Conservation (phyloP, 75 land plant genomes). For the Isoetes taiwanensis region DNA sequence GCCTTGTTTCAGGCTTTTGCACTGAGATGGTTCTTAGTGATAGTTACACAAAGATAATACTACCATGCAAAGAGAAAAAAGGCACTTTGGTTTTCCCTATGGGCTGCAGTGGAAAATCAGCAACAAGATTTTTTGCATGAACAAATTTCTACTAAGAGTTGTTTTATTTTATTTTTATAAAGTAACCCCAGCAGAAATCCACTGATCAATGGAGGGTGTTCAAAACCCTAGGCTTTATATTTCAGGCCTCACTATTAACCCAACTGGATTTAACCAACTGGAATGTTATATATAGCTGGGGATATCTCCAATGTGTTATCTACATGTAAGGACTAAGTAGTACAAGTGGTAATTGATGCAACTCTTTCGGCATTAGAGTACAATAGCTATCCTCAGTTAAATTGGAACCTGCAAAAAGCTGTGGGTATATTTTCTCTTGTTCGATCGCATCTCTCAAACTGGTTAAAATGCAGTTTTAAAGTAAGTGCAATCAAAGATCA, state of each 20-base stretch:
- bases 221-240: constrained; percentile 77
- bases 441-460: constrained; percentile 50
- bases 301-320: constrained; percentile 56
- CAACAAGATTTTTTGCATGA: constrained; percentile 60
- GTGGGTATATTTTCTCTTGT: constrained; percentile 45
- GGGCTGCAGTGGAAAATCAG: constrained; percentile 74
- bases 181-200: constrained; percentile 36
- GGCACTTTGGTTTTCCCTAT: constrained; percentile 81
- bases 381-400: constrained; percentile 8
- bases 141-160: constrained; percentile 47
- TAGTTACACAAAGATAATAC: constrained; percentile 59
- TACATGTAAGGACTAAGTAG: constrained; percentile 52
- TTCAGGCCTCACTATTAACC: constrained; percentile 81
- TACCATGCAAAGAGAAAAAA: constrained; percentile 64
- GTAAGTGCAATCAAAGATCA: too few relatives aligned
- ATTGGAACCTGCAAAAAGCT: constrained; percentile 49
- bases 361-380: constrained; percentile 87
- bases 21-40: constrained; percentile 58
- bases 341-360: constrained; percentile 71
- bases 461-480: too few relatives aligned
- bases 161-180: constrained; percentile 54
- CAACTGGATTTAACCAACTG: too few relatives aligned
- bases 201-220: constrained; percentile 18
- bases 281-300: constrained; percentile 46
- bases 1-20: constrained; percentile 27